Evolutionary conservation across 345 rosid genomes (phyloP).

Genomic region (Leavenworthia alabamica): DNA sequence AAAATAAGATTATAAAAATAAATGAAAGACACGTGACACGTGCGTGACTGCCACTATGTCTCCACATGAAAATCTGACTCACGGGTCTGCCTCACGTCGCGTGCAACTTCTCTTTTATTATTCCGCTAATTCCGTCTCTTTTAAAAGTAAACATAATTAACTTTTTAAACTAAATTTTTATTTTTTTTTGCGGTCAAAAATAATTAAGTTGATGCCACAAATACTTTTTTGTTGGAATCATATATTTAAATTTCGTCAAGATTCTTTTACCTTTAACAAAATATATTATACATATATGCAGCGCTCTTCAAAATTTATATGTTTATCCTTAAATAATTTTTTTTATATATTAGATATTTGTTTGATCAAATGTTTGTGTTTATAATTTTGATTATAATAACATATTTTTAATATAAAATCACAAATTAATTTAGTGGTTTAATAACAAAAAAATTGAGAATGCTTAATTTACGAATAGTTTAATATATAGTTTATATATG

Average conservation of each 20-base stretch:
- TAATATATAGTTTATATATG: too few relatives aligned
- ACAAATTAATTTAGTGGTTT: not conserved
- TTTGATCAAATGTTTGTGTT: not conserved
- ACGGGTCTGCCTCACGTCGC: conserved; percentile 58
- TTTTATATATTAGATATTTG: not conserved
- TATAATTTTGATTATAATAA: not conserved
- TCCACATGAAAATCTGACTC: conserved; percentile 47
- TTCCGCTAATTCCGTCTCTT: conserved; percentile 28
- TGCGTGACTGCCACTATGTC: conserved; percentile 51
- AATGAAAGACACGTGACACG: conserved; percentile 37
- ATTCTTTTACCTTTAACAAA: not conserved
- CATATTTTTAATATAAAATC: not conserved
- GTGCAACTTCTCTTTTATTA: conserved; percentile 36
- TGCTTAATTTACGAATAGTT: too few relatives aligned
- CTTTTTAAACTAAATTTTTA: not conserved
- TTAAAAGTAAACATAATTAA: not conserved
- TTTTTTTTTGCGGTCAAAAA: not conserved
- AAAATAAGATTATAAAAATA: too few relatives aligned
- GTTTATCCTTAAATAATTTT: too few relatives aligned
- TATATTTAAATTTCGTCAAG: not conserved
- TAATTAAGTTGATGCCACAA: not conserved
- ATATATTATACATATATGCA: not conserved
- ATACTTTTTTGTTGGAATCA: not conserved
- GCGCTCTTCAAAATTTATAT: not conserved
- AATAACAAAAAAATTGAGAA: not conserved